phyloP scores from a whole-genome alignment of 768 basidiomycete species.

The Termitomyces sp. region DNA sequence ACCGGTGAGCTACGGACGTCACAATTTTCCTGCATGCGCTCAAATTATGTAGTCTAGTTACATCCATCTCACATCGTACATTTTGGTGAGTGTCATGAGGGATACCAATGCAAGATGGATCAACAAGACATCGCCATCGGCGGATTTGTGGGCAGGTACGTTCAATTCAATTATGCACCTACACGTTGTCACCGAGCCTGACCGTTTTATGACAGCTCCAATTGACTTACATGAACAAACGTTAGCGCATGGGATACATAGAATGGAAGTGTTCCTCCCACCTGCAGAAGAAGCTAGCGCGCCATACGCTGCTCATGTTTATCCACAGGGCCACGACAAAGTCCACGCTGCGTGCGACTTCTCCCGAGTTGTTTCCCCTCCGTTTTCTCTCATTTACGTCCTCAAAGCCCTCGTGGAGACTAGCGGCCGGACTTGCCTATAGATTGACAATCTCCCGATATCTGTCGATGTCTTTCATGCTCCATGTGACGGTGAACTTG shows the following conservation, averaged over 20 bases:
- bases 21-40: not conserved
- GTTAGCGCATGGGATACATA: too few relatives aligned
- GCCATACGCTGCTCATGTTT: not conserved
- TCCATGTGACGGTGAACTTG: too few relatives aligned
- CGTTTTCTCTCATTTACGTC: too few relatives aligned
- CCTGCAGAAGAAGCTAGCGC: not conserved
- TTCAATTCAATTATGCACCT: not conserved
- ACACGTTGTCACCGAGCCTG: not conserved
- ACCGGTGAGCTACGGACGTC: not conserved
- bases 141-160: not conserved
- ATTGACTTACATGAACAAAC: not conserved
- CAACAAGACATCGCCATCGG: not conserved
- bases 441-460: too few relatives aligned
- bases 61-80: not conserved
- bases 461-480: too few relatives aligned
- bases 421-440: too few relatives aligned
- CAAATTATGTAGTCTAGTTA: not conserved
- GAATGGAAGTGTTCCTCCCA: not conserved
- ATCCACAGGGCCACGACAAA: not conserved
- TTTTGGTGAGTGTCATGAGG: not conserved
- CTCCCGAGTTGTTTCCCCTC: too few relatives aligned
- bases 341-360: not conserved
- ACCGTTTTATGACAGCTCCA: not conserved
- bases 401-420: too few relatives aligned
- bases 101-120: not conserved